These are phyloP conservation scores for Saccharomycopsis selenospora DNA, from an alignment of 805 yeast genomes.

Conservation along the genomic window DNA sequence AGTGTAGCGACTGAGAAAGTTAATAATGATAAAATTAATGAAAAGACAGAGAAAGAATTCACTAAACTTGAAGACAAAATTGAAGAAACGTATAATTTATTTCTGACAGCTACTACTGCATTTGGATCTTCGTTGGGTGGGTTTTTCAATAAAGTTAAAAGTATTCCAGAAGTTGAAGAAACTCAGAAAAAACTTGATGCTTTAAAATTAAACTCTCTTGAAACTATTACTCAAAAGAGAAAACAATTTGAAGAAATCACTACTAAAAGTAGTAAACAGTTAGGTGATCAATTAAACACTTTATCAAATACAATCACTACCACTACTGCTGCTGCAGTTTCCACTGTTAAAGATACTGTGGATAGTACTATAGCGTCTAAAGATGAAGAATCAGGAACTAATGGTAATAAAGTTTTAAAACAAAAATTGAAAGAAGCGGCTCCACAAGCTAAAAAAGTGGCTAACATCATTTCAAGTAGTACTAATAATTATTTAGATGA, in stretches of 20 bases:
- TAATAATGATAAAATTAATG: conserved; percentile 25
- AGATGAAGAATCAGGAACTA: conserved; percentile 21
- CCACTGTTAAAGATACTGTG: no score
- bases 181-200: conserved; percentile 19
- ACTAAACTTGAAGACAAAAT: conserved; percentile 46
- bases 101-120: conserved; percentile 30
- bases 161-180: conserved; percentile 29
- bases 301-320: conserved; percentile 22
- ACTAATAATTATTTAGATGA: conserved; percentile 64
- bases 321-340: no score
- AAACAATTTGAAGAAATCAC: conserved; percentile 16
- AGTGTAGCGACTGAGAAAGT: neutral
- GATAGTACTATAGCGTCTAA: no score
- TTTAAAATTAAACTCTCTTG: conserved; percentile 4
- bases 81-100: conserved; percentile 39
- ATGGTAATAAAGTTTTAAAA: conserved; percentile 3
- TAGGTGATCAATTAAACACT: conserved; percentile 10
- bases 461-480: conserved; percentile 27
- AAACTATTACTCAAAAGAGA: conserved; percentile 11
- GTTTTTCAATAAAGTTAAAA: conserved; percentile 31
- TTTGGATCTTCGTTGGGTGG: conserved; percentile 34
- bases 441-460: conserved; percentile 26
- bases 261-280: conserved; percentile 18
- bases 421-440: conserved; percentile 22
- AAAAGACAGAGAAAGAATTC: conserved; percentile 47